Evolutionary conservation across 2,329 filamentous ascomycete species (phyloP).

Genomic region (Capronia epimyces): DNA sequence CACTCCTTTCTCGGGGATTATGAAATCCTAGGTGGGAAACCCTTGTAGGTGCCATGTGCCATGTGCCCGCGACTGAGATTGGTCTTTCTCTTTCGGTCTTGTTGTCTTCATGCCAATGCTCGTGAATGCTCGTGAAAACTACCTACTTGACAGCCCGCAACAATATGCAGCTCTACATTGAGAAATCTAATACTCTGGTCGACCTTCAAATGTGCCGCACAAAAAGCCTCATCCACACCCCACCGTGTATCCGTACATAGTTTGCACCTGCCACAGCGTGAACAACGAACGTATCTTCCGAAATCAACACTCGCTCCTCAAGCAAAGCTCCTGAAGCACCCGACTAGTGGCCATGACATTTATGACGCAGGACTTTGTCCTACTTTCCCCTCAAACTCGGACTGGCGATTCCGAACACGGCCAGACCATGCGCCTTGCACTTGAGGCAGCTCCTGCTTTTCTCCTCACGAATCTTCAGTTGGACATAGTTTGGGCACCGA

Average conservation of each 20-base stretch:
- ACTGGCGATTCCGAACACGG: slow-evolving; percentile 27
- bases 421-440: slow-evolving; percentile 27
- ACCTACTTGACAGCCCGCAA: too few species aligned
- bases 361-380: not conserved
- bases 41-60: slow-evolving; percentile 19
- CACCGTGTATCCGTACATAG: too few species aligned
- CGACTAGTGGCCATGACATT: not conserved
- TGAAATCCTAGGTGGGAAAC: slow-evolving; percentile 7
- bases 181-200: too few species aligned
- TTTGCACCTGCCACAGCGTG: too few species aligned
- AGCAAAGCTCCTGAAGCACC: not conserved
- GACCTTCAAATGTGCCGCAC: too few species aligned
- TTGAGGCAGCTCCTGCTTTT: slow-evolving; percentile 27
- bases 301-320: not conserved
- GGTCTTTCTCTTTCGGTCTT: too few species aligned
- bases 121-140: too few species aligned
- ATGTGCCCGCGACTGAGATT: too few species aligned
- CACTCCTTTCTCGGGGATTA: slow-evolving; percentile 3
- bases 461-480: slow-evolving; percentile 26
- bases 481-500: slow-evolving; percentile 25
- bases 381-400: slow-evolving; percentile 21
- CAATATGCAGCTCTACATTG: too few species aligned
- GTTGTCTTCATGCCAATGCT: too few species aligned
- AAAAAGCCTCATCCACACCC: too few species aligned
- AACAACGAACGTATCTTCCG: too few species aligned